phyloP scores from a whole-genome alignment of 768 basidiomycete species.

The Leccinum rimulosum region DNA sequence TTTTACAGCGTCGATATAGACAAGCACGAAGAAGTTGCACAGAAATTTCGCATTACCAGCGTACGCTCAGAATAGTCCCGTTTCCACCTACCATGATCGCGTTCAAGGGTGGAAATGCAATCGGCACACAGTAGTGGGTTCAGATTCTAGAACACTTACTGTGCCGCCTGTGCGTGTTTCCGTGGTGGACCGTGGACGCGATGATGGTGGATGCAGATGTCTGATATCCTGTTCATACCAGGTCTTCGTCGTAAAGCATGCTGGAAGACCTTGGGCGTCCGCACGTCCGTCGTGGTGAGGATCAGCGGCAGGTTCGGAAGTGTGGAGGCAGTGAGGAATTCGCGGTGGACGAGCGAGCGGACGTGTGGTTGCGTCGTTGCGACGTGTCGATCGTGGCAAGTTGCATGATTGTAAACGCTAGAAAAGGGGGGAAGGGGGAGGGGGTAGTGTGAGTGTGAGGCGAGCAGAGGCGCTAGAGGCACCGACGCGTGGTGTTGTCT shows the following conservation, averaged over 20 bases:
- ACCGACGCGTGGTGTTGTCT: conserved; percentile 37
- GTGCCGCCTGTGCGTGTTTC: neutral
- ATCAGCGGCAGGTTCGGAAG: conserved; percentile 50
- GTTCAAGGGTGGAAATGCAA: neutral
- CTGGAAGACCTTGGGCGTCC: conserved; percentile 65
- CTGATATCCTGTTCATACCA: too few relatives aligned
- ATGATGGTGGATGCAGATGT: neutral
- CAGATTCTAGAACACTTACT: neutral
- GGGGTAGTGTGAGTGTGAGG: neutral
- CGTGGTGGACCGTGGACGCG: too few relatives aligned
- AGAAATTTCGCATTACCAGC: conserved; percentile 6
- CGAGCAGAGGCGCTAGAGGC: neutral
- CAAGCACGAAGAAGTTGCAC: conserved; percentile 16
- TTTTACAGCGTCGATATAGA: conserved; percentile 33
- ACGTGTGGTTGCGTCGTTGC: conserved; percentile 52
- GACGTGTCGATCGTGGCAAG: conserved; percentile 35
- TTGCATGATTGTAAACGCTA: conserved; percentile 48
- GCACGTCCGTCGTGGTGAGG: conserved; percentile 67
- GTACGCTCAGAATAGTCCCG: neutral
- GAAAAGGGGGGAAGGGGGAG: neutral
- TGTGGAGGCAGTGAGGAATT: conserved; percentile 45
- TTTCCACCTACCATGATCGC: neutral
- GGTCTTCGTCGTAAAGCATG: too few relatives aligned
- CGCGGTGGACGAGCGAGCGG: conserved; percentile 63
- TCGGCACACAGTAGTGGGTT: conserved; percentile 4